Base-by-base conservation (phyloP, 73 alveolate species). In the Paramecium octaurelia region DNA sequence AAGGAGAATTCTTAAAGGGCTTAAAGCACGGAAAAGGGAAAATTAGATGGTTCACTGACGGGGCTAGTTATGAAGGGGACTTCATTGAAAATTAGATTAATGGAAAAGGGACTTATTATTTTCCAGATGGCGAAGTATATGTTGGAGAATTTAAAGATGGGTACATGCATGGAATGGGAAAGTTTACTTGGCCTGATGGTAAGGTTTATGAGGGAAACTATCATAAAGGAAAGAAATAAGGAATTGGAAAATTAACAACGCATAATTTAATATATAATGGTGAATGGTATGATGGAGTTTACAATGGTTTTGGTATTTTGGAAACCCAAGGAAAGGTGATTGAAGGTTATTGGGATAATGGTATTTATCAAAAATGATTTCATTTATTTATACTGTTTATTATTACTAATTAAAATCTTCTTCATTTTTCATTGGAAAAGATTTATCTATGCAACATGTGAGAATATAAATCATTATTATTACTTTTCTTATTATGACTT, bases 171-270 rank as follows among this genome's bases (percentile, higher is more conserved):
- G 96, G 96, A 29, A 34, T 43, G 40, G 97, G 97, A 21, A 44
- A 69, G 6, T 88, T 93, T 92, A 85, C 87, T 64, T 95, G 96
- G 96, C 94, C 94, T 23, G 97, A 95, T 92, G 97, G 97, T 10
- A 87, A 93, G 57, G 44, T 80, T n/a, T 95, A 95, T 80, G 86
- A 42, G 43, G 97, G 97, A 46, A 80, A 92, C n/a, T 95, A 92
- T 92, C 58, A 64, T 35, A 59, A 95, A 5, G 97, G 93, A 73
- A 87, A 95, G 88, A 95, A 95, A 83, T 89, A 92, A 76, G 97
- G 97, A 85, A 93, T 89, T 95, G 97, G 97, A 1, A 90, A 75
- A 21, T 84, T 88, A 75, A 58, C 90, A 27, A 92, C 95, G 90
- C 89, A 85, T 40, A 27, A 84, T 31, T 85, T 86, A 88, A 64